Conservation (phyloP, 352 stramenopile genomes). For the Globisporangium paddicum region DNA sequence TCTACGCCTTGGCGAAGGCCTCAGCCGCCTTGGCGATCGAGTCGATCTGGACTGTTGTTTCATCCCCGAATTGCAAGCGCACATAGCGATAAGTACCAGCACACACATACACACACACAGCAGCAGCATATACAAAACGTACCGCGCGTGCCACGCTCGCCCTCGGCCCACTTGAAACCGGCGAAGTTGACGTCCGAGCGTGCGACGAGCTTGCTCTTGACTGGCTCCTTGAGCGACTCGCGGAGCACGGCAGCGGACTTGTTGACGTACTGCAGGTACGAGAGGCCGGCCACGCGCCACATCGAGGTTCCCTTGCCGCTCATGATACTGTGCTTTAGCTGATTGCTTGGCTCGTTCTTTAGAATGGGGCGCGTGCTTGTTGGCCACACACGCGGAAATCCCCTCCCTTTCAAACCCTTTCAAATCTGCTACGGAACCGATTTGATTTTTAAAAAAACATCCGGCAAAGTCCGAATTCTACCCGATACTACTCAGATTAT, state of each 20-base stretch:
- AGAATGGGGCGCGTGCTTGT: conserved; percentile 8
- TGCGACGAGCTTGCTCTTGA: conserved; percentile 76
- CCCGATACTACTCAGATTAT: no score
- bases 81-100: no score
- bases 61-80: background rate
- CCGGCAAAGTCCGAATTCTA: no score
- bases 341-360: conserved; percentile 7
- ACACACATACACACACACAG: conserved; percentile 4
- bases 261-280: conserved; percentile 89
- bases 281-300: conserved; percentile 82
- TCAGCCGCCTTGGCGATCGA: conserved; percentile 83
- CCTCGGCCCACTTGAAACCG: conserved; percentile 82
- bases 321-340: no score
- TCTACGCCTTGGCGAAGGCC: conserved; percentile 72
- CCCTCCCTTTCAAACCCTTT: no score
- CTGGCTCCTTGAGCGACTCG: conserved; percentile 77
- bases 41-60: conserved; percentile 49
- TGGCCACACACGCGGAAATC: background rate
- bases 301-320: conserved; percentile 79
- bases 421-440: no score
- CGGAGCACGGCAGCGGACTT: conserved; percentile 73
- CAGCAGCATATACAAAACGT: conserved; percentile 10
- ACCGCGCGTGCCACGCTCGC: conserved; percentile 74
- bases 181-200: conserved; percentile 80
- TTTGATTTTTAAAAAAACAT: no score